Evolutionary conservation across 2,329 filamentous ascomycete genomes (phyloP).

Genomic region (Dryadomyces quercus-mongolicae): DNA sequence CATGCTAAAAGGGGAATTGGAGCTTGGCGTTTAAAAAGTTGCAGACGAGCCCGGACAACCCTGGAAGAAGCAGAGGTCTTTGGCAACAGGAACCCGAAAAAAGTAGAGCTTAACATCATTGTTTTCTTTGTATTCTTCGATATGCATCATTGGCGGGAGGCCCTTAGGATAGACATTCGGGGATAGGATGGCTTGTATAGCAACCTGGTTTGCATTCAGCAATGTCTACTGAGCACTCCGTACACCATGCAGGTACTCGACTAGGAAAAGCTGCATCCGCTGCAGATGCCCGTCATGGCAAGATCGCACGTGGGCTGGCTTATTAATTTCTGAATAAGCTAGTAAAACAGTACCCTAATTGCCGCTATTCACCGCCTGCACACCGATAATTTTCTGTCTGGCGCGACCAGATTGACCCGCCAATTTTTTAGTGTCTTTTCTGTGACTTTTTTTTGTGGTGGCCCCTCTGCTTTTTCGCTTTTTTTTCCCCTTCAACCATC

Average conservation of each 20-base stretch:
- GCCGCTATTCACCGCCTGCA: constrained; percentile 29
- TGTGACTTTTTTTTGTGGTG: neutral
- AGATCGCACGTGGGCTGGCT: too few relatives aligned
- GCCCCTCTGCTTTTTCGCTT: constrained; percentile 7
- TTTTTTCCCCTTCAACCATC: constrained; percentile 18
- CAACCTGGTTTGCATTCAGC: neutral
- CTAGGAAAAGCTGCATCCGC: too few relatives aligned
- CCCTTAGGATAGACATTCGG: neutral
- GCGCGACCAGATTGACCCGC: neutral
- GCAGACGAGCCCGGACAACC: too few relatives aligned
- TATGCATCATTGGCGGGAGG: neutral
- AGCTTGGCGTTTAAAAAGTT: neutral
- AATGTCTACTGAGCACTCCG: too few relatives aligned
- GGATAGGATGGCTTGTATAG: too few relatives aligned
- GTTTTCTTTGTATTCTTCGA: neutral
- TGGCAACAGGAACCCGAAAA: too few relatives aligned
- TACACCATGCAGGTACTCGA: neutral
- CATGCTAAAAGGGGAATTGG: neutral
- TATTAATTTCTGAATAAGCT: neutral
- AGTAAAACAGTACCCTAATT: constrained; percentile 28
- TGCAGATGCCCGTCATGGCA: too few relatives aligned
- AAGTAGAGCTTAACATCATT: neutral
- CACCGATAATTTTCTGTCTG: constrained; percentile 13
- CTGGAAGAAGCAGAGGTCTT: too few relatives aligned
- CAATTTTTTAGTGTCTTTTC: constrained; percentile 4